A percentile compares a stretch with the other conserved stretches of the same genome.
phyloP scores from a whole-genome alignment of 805 yeast genomes.

The Yamadazyma tumulicola region DNA sequence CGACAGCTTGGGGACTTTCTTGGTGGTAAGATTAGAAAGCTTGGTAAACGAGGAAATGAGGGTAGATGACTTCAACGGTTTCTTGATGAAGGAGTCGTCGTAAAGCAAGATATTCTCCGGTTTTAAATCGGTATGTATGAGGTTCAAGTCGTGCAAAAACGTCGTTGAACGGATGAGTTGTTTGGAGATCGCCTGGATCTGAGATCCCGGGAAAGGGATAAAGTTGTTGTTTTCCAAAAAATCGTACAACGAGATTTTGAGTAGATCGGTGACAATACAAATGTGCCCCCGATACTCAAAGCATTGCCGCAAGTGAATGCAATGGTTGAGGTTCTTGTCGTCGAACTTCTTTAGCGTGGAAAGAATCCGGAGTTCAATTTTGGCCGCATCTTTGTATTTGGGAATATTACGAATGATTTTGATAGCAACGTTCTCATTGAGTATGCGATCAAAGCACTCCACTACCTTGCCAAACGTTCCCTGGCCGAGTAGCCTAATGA shows the following conservation, averaged over 20 bases:
- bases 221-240: constrained; percentile 81
- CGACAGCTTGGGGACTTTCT: constrained; percentile 29
- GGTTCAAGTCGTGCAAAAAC: constrained; percentile 81
- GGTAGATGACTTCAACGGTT: constrained; percentile 31
- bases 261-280: constrained; percentile 85
- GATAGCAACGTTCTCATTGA: constrained; percentile 71
- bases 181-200: constrained; percentile 81
- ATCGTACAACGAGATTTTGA: constrained; percentile 84
- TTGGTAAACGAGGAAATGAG: constrained; percentile 31
- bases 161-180: constrained; percentile 85
- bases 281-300: constrained; percentile 92
- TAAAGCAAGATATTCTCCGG: constrained; percentile 88
- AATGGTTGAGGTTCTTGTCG: constrained; percentile 61
- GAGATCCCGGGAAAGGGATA: constrained; percentile 91
- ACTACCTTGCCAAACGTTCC: constrained; percentile 93
- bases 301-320: constrained; percentile 84
- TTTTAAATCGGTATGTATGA: constrained; percentile 93
- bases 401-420: constrained; percentile 90
- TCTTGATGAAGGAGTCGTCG: constrained; percentile 45
- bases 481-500: constrained; percentile 73
- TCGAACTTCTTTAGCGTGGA: constrained; percentile 72
- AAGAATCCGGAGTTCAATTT: constrained; percentile 83
- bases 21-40: constrained; percentile 14
- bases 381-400: constrained; percentile 93
- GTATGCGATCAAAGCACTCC: constrained; percentile 67